Base-by-base conservation (phyloP, 2,329 filamentous ascomycete species). In the Clarireedia hainanense region DNA sequence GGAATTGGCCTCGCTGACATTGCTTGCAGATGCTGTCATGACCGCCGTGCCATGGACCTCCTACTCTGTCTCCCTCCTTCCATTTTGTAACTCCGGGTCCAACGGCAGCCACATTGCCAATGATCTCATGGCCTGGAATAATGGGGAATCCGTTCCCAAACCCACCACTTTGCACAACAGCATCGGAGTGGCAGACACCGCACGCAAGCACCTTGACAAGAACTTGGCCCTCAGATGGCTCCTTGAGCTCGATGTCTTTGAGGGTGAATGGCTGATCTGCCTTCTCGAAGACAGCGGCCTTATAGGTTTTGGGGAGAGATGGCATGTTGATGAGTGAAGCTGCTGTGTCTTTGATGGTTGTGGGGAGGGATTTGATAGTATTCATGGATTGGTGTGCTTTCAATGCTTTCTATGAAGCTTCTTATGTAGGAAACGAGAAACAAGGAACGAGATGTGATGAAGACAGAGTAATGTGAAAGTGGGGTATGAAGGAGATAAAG, bases 121-220 rank as follows among this genome's bases (percentile, higher is more conserved):
- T 79, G 36, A 86, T 73, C 68, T 91, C 87, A 70, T 91, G 88
- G 23, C 88, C 88, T 0, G 85, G 83, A 2, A 83, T 71, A 5
- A 80, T 76, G 1, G 85, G 85, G 63, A 80, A 84, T 20, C 76
- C 63, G 45, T 80, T 75, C 10, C 80, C 80, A 45, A 85, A 71
- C 4, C 70, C 64, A 24, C 81, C 81, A 2, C 65, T 47, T 50
- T 76, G 73, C 1, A 79, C 69, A 5, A 46, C 49, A 4, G 47
- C 58, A 63, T 90, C 87, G 0, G 78, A 80, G 68, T 83, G 84
- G 69, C 87, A 91, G 49, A 91, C 79, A 45, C 87, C 87, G 62
- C 83, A 88, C 5, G 86, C 86, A 7, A 83, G 73, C 2, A 89
- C 79, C 68, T 89, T 89, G 69, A 89, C 76, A 26, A 91, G 77